Percentiles rank a stretch among this genome's conserved stretches.
phyloP scores from a whole-genome alignment of 176 grass and related monocot genomes.

The Echinochloa phyllopogon region DNA sequence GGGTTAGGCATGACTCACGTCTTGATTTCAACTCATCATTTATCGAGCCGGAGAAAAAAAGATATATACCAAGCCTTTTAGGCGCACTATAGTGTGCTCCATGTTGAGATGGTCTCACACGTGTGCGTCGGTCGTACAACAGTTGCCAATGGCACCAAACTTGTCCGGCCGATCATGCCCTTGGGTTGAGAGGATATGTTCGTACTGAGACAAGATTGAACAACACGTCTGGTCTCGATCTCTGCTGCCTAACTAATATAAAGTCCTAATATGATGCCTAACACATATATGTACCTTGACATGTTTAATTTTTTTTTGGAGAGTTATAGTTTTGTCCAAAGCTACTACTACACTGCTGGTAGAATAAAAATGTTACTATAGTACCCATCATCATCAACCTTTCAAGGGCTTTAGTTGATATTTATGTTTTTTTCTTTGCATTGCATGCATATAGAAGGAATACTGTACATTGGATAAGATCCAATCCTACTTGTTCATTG shows the following conservation, averaged over 20 bases:
- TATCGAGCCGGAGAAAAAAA: conserved; percentile 5
- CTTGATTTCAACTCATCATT: conserved; percentile 46
- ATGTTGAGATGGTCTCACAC: conserved; percentile 40
- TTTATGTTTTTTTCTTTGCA: neutral
- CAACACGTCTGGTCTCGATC: conserved; percentile 1
- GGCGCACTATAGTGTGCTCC: conserved; percentile 28
- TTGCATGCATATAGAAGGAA: neutral
- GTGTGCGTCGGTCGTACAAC: conserved; percentile 18
- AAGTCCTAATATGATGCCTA: conserved; percentile 1
- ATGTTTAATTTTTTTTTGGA: neutral
- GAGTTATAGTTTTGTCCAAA: neutral
- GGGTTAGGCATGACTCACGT: conserved; percentile 50
- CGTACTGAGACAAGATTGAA: conserved; percentile 31
- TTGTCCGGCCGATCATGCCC: conserved; percentile 30
- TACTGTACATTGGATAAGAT: conserved; percentile 1
- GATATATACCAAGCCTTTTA: conserved; percentile 19
- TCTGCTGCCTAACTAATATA: conserved; percentile 28
- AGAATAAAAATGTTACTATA: neutral
- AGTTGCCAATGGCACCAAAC: conserved; percentile 33
- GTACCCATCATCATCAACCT: neutral
- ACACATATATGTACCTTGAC: neutral
- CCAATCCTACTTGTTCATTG: neutral
- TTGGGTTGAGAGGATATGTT: neutral
- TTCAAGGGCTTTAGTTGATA: neutral
- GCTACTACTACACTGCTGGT: neutral